Base-by-base conservation (phyloP, 345 rosid species). In the Psidium friedrichsthalianum region DNA sequence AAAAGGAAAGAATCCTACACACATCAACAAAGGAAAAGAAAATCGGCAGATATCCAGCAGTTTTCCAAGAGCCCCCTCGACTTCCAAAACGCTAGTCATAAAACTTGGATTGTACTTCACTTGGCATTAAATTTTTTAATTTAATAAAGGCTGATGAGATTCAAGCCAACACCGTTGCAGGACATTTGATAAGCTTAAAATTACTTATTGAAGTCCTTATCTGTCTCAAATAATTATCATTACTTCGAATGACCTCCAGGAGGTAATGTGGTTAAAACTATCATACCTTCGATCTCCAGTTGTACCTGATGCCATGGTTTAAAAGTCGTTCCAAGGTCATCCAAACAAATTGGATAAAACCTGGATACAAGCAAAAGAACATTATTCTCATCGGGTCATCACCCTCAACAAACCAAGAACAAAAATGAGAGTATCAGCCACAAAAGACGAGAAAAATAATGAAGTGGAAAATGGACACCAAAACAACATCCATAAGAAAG, bases 251-350 rank as follows among this genome's bases (percentile, higher is more conserved):
- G 47, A 69, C 78, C 22, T 21, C 78, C 78, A 69, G 78, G 47
- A 69, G 18, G 32, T 52, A 82, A 59, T 21, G 3, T 61, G 42
- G 3, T 29, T 58, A 56, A 56, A 7, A 24, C 5, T 84, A 84
- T 47, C 16, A 85, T 91, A 92, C 96, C 94, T 92, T 85, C 93
- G 93, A 83, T 94, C 96, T 85, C 94, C 94, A 3, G 89, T 85
- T 88, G 85, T 89, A 84, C 92, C 92, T 55, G 96, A 94, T 82
- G 92, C 85, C 94, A 92, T 94, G 84, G 51, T 88, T 89, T 82
- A 83, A 56, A 57, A 51, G 87, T 78, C 27, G 82, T 85, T 76
- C 89, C 89, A 90, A 86, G 94, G 85, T 91, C 94, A 90, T 89
- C 80, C 94, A 92, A 90, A 82, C 88, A 83, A 89, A 81, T 86